Evolutionary conservation across 2,329 filamentous ascomycete species (phyloP).

Genomic region (Clonostachys rhizophaga): DNA sequence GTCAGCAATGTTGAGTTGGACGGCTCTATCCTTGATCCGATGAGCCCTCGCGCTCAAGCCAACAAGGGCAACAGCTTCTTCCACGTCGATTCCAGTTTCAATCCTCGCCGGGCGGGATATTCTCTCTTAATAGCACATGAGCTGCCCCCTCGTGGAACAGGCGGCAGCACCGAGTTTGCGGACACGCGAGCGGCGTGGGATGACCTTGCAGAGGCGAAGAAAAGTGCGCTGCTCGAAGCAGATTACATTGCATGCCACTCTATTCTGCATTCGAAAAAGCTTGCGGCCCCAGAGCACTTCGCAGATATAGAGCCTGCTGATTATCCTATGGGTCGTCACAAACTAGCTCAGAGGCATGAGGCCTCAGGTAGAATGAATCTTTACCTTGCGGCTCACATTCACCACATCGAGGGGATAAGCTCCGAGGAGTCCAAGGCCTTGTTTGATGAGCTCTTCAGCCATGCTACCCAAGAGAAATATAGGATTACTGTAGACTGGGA

Average conservation of each 20-base stretch:
- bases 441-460: conserved; percentile 34
- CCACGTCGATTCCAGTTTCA: conserved; percentile 51
- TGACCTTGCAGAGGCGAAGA: conserved; percentile 29
- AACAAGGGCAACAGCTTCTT: conserved; percentile 43
- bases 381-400: conserved; percentile 46
- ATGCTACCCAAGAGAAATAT: conserved; percentile 42
- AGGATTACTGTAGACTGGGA: conserved; percentile 40
- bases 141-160: conserved; percentile 39
- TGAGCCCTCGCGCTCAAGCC: conserved; percentile 30
- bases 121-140: conserved; percentile 44
- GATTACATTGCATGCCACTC: conserved; percentile 44
- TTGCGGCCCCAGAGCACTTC: conserved; percentile 43
- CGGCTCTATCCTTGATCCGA: conserved; percentile 27
- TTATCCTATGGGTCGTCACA: conserved; percentile 36
- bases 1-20: conserved; percentile 48
- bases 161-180: conserved; percentile 47
- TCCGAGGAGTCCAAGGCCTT: conserved; percentile 25
- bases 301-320: conserved; percentile 31
- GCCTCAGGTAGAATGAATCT: conserved; percentile 44
- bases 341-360: conserved; percentile 45
- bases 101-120: conserved; percentile 45
- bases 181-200: conserved; percentile 47
- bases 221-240: conserved; percentile 23
- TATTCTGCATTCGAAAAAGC: conserved; percentile 46
- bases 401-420: conserved; percentile 42